These are phyloP conservation scores for Ogataea pignaliae DNA, from an alignment of 805 yeast genomes.

Conservation along the genomic window DNA sequence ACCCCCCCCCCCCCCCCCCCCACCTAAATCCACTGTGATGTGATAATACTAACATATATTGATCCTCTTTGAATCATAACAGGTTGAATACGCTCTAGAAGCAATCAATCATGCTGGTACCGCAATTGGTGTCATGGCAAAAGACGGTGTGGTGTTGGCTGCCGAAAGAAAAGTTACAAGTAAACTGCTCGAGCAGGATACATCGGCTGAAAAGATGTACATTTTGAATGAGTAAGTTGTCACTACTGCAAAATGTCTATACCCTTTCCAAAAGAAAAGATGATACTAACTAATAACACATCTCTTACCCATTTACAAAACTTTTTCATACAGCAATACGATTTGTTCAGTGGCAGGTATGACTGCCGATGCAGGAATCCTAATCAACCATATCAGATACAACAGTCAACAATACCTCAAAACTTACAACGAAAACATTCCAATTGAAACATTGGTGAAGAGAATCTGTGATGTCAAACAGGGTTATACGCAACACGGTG, in stretches of 20 bases:
- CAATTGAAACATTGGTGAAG: conserved; percentile 87
- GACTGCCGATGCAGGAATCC: conserved; percentile 93
- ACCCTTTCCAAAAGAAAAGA: no score
- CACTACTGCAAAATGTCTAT: no score
- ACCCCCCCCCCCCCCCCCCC: neutral
- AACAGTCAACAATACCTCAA: conserved; percentile 81
- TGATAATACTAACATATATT: neutral
- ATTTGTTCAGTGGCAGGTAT: conserved; percentile 97
- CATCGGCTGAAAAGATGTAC: conserved; percentile 89
- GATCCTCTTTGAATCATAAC: neutral
- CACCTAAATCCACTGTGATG: conserved; percentile 2
- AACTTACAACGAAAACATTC: conserved; percentile 86
- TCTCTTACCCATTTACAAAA: no score
- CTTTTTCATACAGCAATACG: conserved; percentile 13
- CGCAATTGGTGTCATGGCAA: conserved; percentile 70
- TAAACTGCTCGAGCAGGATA: conserved; percentile 88
- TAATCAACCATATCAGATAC: conserved; percentile 82
- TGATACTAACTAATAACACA: neutral
- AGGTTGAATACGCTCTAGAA: conserved; percentile 84
- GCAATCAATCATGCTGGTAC: conserved; percentile 83
- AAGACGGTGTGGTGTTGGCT: conserved; percentile 89
- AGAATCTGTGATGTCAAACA: conserved; percentile 90
- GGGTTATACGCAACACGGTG: conserved; percentile 98
- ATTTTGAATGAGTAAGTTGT: conserved; percentile 58
- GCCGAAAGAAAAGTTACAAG: conserved; percentile 96